phyloP scores from a whole-genome alignment of 805 yeast genomes.

The Lachancea cidri region DNA sequence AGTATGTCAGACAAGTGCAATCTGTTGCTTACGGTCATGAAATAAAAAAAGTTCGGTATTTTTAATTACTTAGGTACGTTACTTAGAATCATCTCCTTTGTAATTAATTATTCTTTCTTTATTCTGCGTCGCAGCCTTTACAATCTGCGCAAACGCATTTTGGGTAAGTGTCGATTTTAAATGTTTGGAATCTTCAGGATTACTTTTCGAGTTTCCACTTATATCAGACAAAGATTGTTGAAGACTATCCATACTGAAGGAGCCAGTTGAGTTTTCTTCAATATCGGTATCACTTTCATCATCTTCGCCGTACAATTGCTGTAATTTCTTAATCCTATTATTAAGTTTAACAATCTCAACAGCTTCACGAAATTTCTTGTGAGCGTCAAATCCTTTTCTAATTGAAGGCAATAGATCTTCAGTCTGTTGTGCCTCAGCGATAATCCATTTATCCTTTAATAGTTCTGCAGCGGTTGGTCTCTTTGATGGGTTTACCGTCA shows the following conservation, averaged over 20 bases:
- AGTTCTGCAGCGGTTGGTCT: slow-evolving; percentile 68
- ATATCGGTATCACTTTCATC: slow-evolving; percentile 35
- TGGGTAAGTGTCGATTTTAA: slow-evolving; percentile 41
- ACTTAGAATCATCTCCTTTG: slow-evolving; percentile 11
- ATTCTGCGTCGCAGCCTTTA: slow-evolving; percentile 59
- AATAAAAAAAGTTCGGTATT: too few species aligned
- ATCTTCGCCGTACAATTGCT: slow-evolving; percentile 53
- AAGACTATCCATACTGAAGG: slow-evolving; percentile 18
- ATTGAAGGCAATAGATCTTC: slow-evolving; percentile 77
- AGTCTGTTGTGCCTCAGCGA: slow-evolving; percentile 40
- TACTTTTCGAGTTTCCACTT: slow-evolving; percentile 10
- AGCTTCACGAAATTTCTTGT: slow-evolving; percentile 77
- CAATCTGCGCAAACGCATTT: slow-evolving; percentile 65
- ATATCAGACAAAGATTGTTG: slow-evolving; percentile 15
- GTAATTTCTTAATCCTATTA: slow-evolving; percentile 70
- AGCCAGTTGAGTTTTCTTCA: slow-evolving; percentile 19
- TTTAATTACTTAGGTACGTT: too few species aligned
- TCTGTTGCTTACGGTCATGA: too few species aligned
- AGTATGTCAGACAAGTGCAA: too few species aligned
- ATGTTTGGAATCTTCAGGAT: slow-evolving; percentile 10
- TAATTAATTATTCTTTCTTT: slow-evolving; percentile 38
- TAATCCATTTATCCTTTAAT: slow-evolving; percentile 73
- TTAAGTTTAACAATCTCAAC: slow-evolving; percentile 78
- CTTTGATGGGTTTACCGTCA: slow-evolving; percentile 59
- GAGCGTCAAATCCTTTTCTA: slow-evolving; percentile 77